Conservation (phyloP, 2,329 filamentous ascomycete genomes). For the Fusarium globosum region DNA sequence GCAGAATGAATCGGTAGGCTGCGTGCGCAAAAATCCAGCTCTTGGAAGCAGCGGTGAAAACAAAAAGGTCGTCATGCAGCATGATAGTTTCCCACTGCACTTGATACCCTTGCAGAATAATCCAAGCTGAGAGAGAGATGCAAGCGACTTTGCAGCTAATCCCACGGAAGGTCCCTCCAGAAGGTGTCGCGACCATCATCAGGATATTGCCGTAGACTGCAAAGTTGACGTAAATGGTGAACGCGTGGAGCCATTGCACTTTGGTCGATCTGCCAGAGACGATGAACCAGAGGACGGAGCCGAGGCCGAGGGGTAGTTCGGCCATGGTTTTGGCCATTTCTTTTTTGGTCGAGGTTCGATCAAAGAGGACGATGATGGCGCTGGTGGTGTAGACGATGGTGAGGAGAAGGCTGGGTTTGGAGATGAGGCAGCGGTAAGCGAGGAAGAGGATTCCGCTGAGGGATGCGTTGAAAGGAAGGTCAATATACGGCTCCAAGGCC, state of each 20-base stretch:
- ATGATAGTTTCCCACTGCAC: not conserved
- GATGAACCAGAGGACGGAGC: not conserved
- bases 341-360: not conserved
- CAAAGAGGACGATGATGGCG: not conserved
- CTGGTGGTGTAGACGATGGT: not conserved
- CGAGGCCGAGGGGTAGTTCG: not conserved
- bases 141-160: not conserved
- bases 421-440: not conserved
- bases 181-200: constrained; percentile 5
- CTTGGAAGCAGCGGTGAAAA: not conserved
- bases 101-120: not conserved
- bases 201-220: constrained; percentile 1
- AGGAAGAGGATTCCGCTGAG: not conserved
- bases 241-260: not conserved
- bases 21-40: not conserved
- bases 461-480: not conserved
- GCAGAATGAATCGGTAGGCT: not conserved
- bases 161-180: not conserved
- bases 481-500: not conserved
- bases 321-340: constrained; percentile 1
- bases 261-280: not conserved
- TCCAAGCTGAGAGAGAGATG: not conserved
- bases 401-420: not conserved
- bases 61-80: not conserved
- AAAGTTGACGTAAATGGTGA: not conserved